Evolutionary conservation across 2,329 filamentous ascomycete species (phyloP).

Genomic region (Pseudogymnoascus sp.): DNA sequence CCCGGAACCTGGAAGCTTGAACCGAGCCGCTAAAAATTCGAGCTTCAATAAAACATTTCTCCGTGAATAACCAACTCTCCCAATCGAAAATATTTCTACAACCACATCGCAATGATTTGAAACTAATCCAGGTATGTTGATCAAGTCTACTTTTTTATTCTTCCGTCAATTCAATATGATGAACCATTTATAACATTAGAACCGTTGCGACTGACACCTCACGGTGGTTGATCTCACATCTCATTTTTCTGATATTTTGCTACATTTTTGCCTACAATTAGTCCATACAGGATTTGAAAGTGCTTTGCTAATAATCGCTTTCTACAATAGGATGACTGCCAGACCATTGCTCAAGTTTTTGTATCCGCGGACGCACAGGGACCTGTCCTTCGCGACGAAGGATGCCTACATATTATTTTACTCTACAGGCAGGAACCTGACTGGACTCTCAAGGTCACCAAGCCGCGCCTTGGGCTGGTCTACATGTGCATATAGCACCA

Average conservation of each 20-base stretch:
- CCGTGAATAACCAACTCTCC: neutral
- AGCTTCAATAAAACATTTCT: slow-evolving; percentile 14
- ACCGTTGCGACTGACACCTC: slow-evolving; percentile 53
- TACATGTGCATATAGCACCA: slow-evolving; percentile 25
- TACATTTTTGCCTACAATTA: slow-evolving; percentile 1
- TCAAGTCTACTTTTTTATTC: neutral
- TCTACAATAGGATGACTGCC: slow-evolving; percentile 37
- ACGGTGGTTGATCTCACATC: slow-evolving; percentile 46
- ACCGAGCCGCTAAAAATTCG: slow-evolving; percentile 17
- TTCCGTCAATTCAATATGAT: slow-evolving; percentile 34
- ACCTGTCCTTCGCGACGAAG: slow-evolving; percentile 30
- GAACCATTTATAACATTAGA: slow-evolving; percentile 45
- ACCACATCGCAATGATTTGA: neutral
- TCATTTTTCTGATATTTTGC: slow-evolving; percentile 40
- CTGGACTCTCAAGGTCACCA: slow-evolving; percentile 2
- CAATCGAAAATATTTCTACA: slow-evolving; percentile 16
- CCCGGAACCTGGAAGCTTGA: slow-evolving; percentile 11
- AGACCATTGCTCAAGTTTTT: slow-evolving; percentile 43
- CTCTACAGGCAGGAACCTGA: slow-evolving; percentile 19
- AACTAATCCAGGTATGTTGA: neutral
- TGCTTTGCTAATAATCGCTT: neutral
- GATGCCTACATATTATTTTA: slow-evolving; percentile 45
- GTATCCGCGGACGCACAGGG: slow-evolving; percentile 46
- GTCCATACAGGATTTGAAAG: neutral
- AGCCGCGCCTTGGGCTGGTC: slow-evolving; percentile 18